phyloP scores from a whole-genome alignment of 2,329 filamentous ascomycete genomes.

The Bipolaris sorokiniana region DNA sequence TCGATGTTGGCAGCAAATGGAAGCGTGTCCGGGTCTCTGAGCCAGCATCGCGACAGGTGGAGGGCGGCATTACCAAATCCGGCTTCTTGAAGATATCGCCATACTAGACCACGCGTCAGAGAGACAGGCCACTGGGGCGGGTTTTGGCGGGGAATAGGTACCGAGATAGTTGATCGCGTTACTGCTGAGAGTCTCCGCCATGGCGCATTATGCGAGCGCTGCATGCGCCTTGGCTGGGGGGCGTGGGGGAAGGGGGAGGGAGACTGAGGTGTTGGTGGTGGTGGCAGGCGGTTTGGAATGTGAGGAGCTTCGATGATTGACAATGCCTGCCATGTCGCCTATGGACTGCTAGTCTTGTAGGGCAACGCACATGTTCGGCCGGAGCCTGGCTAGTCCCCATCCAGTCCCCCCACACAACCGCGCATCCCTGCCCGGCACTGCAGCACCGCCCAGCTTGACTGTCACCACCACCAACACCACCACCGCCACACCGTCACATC shows the following conservation, averaged over 20 bases:
- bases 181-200: slow-evolving; percentile 57
- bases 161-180: slow-evolving; percentile 71
- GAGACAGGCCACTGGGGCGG: slow-evolving; percentile 6
- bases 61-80: slow-evolving; percentile 64
- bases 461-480: neutral
- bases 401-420: neutral
- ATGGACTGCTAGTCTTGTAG: too few relatives aligned
- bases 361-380: neutral
- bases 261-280: neutral
- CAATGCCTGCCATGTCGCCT: neutral
- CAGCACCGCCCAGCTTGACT: neutral
- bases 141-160: slow-evolving; percentile 12
- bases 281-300: neutral
- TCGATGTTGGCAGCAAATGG: slow-evolving; percentile 66
- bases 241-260: neutral
- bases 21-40: slow-evolving; percentile 65
- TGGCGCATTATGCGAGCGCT: slow-evolving; percentile 47
- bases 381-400: slow-evolving; percentile 4
- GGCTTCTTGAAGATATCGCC: slow-evolving; percentile 61
- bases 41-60: slow-evolving; percentile 67
- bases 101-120: slow-evolving; percentile 53
- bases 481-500: slow-evolving; percentile 4
- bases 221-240: slow-evolving; percentile 9
- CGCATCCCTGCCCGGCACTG: slow-evolving; percentile 6
- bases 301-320: neutral